Conservation (phyloP, 306 rosid species). For the Prunus fruticosa region DNA sequence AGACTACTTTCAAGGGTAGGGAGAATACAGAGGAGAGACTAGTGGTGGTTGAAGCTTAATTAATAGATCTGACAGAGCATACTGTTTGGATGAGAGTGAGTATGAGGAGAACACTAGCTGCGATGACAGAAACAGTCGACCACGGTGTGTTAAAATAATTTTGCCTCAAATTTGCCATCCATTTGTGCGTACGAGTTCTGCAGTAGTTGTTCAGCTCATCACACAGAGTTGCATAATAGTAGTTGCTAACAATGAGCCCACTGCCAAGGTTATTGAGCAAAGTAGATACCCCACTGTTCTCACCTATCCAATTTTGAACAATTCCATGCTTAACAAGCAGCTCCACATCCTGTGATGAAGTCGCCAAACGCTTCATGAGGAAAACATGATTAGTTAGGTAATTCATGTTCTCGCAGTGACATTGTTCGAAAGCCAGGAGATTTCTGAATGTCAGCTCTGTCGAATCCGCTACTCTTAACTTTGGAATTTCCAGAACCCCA, state of each 20-base stretch:
- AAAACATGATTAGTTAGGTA: background rate
- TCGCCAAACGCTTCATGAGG: conserved; percentile 9
- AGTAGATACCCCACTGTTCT: background rate
- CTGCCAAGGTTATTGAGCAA: conserved; percentile 13
- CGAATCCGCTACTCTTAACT: background rate
- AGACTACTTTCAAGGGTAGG: no score
- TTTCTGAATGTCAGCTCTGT: background rate
- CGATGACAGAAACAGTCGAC: conserved; percentile 5
- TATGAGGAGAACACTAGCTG: background rate
- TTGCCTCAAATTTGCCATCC: conserved; percentile 20
- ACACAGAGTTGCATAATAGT: background rate
- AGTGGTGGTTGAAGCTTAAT: background rate
- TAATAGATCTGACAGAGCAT: background rate
- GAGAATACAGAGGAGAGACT: no score
- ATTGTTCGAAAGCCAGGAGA: conserved; percentile 36
- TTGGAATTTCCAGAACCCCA: background rate
- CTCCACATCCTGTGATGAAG: background rate
- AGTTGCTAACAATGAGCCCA: background rate
- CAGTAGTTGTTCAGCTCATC: conserved; percentile 3
- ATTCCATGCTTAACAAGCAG: conserved; percentile 27
- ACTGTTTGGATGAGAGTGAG: conserved; percentile 19
- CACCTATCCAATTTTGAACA: conserved; percentile 11
- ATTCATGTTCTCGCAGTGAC: background rate
- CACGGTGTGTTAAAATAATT: conserved; percentile 19
- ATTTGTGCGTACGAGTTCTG: background rate